A percentile compares a stretch with the other conserved stretches of the same genome.
phyloP scores from a whole-genome alignment of 1,284 basidiomycete genomes.

The Chondrostereum purpureum region DNA sequence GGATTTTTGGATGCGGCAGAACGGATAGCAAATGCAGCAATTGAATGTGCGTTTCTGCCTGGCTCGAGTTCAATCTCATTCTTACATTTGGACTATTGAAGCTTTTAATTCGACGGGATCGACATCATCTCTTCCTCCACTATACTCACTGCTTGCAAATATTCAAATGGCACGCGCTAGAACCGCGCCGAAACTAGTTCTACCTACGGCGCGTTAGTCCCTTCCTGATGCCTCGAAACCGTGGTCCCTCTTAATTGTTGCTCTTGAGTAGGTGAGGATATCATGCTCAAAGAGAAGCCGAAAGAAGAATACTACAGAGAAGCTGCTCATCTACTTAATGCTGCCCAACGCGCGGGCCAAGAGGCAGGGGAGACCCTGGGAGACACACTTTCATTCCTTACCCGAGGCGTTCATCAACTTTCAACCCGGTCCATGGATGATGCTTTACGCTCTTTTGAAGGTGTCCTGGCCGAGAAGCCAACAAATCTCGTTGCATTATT shows the following conservation, averaged over 20 bases:
- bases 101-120: slow-evolving; percentile 50
- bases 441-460: slow-evolving; percentile 74
- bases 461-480: slow-evolving; percentile 72
- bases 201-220: slow-evolving; percentile 67
- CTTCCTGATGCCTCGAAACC: slow-evolving; percentile 2
- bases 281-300: slow-evolving; percentile 48
- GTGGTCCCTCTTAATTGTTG: slow-evolving; percentile 10
- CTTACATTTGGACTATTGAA: no score
- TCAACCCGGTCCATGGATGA: slow-evolving; percentile 74
- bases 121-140: slow-evolving; percentile 45
- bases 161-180: slow-evolving; percentile 74
- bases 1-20: slow-evolving; percentile 65
- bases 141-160: slow-evolving; percentile 79
- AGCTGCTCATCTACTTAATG: slow-evolving; percentile 68
- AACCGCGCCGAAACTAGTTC: slow-evolving; percentile 72
- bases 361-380: slow-evolving; percentile 46
- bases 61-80: slow-evolving; percentile 10
- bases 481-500: slow-evolving; percentile 78
- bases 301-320: slow-evolving; percentile 69
- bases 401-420: slow-evolving; percentile 76
- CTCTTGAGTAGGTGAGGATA: slow-evolving; percentile 57
- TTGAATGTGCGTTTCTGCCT: slow-evolving; percentile 49
- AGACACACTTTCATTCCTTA: slow-evolving; percentile 55
- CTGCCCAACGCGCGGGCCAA: slow-evolving; percentile 24
- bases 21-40: slow-evolving; percentile 54